Conservation (phyloP, 805 yeast species). For the Zygotorulaspora danielsina region DNA sequence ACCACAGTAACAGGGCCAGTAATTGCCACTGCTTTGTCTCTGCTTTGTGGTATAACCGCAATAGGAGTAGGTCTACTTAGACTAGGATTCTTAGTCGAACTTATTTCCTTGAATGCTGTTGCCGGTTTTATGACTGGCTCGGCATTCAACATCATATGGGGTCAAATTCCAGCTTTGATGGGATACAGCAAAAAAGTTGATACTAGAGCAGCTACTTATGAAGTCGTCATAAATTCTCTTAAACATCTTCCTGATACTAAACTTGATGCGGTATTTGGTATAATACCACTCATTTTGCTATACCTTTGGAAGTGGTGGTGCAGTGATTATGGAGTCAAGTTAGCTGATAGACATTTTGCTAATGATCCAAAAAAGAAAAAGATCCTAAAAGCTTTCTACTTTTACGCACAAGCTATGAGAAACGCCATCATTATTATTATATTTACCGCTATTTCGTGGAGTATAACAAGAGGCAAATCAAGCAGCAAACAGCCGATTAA, state of each 20-base stretch:
- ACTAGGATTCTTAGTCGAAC: slow-evolving; percentile 82
- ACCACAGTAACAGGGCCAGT: slow-evolving; percentile 50
- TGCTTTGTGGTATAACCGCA: slow-evolving; percentile 82
- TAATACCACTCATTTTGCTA: slow-evolving; percentile 66
- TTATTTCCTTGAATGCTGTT: slow-evolving; percentile 87
- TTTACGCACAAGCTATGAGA: slow-evolving; percentile 72
- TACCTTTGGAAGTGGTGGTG: slow-evolving; percentile 66
- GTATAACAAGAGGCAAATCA: slow-evolving; percentile 52
- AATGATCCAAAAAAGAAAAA: slow-evolving; percentile 18
- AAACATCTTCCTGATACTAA: slow-evolving; percentile 65
- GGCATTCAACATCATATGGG: slow-evolving; percentile 73
- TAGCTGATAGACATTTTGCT: slow-evolving; percentile 50
- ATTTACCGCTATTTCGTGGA: slow-evolving; percentile 80
- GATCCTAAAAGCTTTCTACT: slow-evolving; percentile 43
- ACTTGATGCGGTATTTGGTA: slow-evolving; percentile 85
- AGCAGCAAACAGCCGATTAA: slow-evolving; percentile 41
- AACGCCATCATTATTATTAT: slow-evolving; percentile 77
- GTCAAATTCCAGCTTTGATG: slow-evolving; percentile 84
- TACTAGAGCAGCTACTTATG: slow-evolving; percentile 67
- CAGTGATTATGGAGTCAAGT: slow-evolving; percentile 49
- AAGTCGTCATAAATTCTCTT: slow-evolving; percentile 65
- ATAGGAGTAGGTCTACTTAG: slow-evolving; percentile 77
- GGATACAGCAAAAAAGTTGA: slow-evolving; percentile 65
- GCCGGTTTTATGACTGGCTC: slow-evolving; percentile 95
- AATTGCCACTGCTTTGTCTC: slow-evolving; percentile 75